Base-by-base conservation (phyloP, 1,139 yeast species). In the Candida mesenterica region DNA sequence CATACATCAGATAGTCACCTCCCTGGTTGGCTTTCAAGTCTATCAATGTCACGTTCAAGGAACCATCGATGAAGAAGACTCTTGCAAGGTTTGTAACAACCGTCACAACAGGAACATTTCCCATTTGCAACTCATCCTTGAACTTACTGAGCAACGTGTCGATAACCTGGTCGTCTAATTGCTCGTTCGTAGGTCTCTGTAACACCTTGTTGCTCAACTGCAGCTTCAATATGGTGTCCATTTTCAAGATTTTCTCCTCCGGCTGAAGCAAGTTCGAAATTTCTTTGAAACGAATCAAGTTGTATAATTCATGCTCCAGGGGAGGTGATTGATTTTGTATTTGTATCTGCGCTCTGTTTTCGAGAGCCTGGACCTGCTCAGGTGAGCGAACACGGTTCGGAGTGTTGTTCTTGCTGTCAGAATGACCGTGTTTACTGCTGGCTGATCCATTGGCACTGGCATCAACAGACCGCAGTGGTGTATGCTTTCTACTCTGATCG, bases 1-100 rank as follows among this genome's bases (percentile, higher is more conserved):
- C 90, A 53, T 82, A 83, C 81, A 83, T 78, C 56, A 85, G 84
- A 41, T 82, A 78, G 46, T 78, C 79, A n/a, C 61, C 53, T 47
- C 79, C 72, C 62, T 81, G 41, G 72, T 78, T 59, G 50, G 72
- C 72, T 37, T 66, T 68, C 41, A 69, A 57, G 43, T 70, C 75
- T 10, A 70, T 65, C 46, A 68, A 42, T 59, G 65, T 65, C 3
- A 69, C 75, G 37, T 65, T 61, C 25, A 68, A 50, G 1, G 48
- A 34, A 2, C 59, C 54, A 40, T 67, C 72, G 25, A 69, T 59
- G 39, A 71, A 66, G 38, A 71, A 69, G 0, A 69, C 70, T 38
- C 75, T 46, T 4, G 76, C 75, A 44, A 53, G 50, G 43, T 66
- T 67, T 35, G 79, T 75, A 9, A 79, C 67, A 16, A 77, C 78